phyloP scores from a whole-genome alignment of 371 early-diverging fungal species.

The Zancudomyces culisetae region DNA sequence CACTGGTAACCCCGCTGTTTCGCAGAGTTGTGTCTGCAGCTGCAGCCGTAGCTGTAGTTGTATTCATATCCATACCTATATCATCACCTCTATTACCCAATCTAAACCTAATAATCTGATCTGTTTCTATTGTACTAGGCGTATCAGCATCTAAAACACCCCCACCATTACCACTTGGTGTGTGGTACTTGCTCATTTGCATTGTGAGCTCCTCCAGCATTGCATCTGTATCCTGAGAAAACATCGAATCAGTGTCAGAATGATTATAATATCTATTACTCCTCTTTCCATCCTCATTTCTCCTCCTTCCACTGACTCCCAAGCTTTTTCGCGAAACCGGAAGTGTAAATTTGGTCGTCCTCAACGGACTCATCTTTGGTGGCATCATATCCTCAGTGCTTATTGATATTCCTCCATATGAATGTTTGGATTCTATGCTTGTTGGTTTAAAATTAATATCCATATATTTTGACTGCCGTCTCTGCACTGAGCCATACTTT shows the following conservation, averaged over 20 bases:
- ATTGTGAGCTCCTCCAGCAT: slow-evolving; percentile 15
- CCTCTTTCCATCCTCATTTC: neutral
- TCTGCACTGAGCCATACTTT: slow-evolving; percentile 11
- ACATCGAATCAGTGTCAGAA: neutral
- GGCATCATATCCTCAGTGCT: slow-evolving; percentile 19
- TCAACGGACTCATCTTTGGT: slow-evolving; percentile 14
- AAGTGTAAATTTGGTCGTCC: slow-evolving; percentile 13
- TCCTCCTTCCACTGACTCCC: neutral
- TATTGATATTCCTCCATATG: slow-evolving; percentile 14
- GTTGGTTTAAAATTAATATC: slow-evolving; percentile 5
- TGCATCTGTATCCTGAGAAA: slow-evolving; percentile 12
- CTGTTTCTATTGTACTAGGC: no score
- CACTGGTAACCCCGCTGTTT: no score
- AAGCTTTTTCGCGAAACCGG: slow-evolving; percentile 11
- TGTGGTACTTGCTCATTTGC: slow-evolving; percentile 14
- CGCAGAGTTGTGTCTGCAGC: no score
- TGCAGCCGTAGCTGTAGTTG: no score
- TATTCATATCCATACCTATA: no score
- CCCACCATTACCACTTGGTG: no score
- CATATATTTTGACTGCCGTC: neutral
- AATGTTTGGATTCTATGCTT: slow-evolving; percentile 9
- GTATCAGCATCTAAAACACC: no score
- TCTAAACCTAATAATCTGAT: no score
- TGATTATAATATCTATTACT: neutral
- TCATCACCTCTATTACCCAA: no score